Conservation (phyloP, 345 rosid species). For the Hibiscus mutabilis region DNA sequence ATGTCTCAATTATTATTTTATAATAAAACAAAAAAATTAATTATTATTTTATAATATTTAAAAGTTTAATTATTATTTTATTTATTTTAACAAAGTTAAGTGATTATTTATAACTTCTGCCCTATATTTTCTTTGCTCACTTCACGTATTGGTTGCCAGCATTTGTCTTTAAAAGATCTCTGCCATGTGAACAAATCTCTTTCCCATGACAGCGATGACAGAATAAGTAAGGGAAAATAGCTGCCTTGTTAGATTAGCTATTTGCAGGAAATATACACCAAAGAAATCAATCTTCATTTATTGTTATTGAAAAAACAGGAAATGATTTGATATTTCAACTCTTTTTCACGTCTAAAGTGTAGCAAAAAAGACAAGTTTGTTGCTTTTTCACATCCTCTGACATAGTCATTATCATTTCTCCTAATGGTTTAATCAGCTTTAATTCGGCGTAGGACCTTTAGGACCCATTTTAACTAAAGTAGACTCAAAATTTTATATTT, state of each 20-base stretch:
- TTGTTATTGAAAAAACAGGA: not conserved
- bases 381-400: conserved; percentile 17
- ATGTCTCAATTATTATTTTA: no score
- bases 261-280: not conserved
- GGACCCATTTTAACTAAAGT: no score
- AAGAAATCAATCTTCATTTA: conserved; percentile 7
- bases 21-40: no score
- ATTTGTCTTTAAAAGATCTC: conserved; percentile 8
- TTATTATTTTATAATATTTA: no score
- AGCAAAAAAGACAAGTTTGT: conserved; percentile 8
- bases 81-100: no score
- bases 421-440: not conserved
- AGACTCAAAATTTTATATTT: no score
- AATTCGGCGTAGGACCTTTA: no score
- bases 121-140: no score
- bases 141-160: conserved; percentile 2
- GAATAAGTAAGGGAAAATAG: conserved; percentile 11
- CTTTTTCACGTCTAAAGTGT: not conserved
- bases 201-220: conserved; percentile 8
- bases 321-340: not conserved
- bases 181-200: not conserved
- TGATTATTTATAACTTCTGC: no score
- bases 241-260: conserved; percentile 4
- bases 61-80: no score
- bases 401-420: not conserved